These are phyloP conservation scores for Fusarium chaquense DNA, from an alignment of 2,329 filamentous ascomycete species.

Conservation along the genomic window DNA sequence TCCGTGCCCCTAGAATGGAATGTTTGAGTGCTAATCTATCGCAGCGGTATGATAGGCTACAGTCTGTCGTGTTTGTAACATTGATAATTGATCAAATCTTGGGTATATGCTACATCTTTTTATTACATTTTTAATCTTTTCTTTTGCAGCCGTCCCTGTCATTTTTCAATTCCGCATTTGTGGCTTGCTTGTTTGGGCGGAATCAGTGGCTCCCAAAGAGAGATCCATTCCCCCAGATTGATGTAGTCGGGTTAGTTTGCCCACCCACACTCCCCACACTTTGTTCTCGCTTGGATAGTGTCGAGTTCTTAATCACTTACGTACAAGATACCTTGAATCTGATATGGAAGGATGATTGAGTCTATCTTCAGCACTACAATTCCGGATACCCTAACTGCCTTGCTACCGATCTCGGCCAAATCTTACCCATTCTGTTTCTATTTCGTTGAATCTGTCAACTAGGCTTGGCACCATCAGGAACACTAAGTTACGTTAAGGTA, in stretches of 20 bases:
- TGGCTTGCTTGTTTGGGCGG: conserved; percentile 23
- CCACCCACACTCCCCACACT: conserved; percentile 33
- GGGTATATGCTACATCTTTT: not conserved
- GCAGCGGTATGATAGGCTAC: not conserved
- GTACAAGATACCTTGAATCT: conserved; percentile 9
- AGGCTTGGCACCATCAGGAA: conserved; percentile 20
- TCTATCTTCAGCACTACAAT: not conserved
- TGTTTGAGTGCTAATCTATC: conserved; percentile 2
- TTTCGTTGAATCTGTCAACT: not conserved
- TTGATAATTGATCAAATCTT: not conserved
- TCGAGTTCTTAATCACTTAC: conserved; percentile 28
- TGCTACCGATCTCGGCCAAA: conserved; percentile 13
- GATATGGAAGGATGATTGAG: not conserved
- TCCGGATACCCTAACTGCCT: not conserved
- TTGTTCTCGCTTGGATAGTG: conserved; percentile 21
- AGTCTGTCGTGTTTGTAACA: not conserved
- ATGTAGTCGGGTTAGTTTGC: conserved; percentile 11
- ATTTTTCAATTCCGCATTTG: conserved; percentile 16
- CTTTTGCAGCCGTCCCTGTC: conserved; percentile 5
- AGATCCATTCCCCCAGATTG: conserved; percentile 37
- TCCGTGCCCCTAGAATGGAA: conserved; percentile 10
- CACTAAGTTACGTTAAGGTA: conserved; percentile 4
- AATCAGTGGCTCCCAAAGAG: conserved; percentile 31
- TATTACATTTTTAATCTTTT: not conserved
- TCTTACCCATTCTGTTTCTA: conserved; percentile 2